Percentiles rank a stretch among this genome's conserved stretches.
Conservation (phyloP, 495 filamentous ascomycete species). For the Podospora appendiculata region DNA sequence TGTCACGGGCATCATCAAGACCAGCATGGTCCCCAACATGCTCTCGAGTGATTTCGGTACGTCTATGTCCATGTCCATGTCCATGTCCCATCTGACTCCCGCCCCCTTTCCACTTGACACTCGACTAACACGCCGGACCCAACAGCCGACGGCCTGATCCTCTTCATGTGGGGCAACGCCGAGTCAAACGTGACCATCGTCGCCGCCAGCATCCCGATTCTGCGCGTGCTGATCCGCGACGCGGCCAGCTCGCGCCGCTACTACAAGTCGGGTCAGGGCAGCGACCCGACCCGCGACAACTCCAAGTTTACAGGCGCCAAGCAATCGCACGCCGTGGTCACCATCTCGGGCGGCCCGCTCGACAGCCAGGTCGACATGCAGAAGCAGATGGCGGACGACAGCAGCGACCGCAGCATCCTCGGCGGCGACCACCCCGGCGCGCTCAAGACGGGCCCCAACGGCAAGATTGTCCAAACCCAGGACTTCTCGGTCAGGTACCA, state of each 20-base stretch:
- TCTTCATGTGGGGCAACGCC: conserved; percentile 17
- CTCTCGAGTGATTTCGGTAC: conserved; percentile 2
- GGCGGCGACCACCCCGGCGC: neutral
- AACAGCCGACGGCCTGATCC: conserved; percentile 7
- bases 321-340: too few relatives aligned
- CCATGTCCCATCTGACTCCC: neutral
- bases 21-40: conserved; percentile 8
- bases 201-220: conserved; percentile 21
- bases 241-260: neutral
- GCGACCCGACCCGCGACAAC: neutral
- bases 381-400: neutral
- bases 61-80: neutral
- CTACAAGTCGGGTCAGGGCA: conserved; percentile 16
- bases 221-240: conserved; percentile 9
- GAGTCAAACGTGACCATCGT: conserved; percentile 22
- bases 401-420: neutral
- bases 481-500: conserved; percentile 3
- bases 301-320: neutral
- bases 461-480: conserved; percentile 5
- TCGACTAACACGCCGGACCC: neutral
- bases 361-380: neutral
- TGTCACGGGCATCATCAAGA: conserved; percentile 19
- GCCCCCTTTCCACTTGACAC: neutral
- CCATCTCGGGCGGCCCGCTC: too few relatives aligned
- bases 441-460: neutral